Evolutionary conservation across 768 basidiomycete genomes (phyloP).

Genomic region (Kwoniella dendrophila): DNA sequence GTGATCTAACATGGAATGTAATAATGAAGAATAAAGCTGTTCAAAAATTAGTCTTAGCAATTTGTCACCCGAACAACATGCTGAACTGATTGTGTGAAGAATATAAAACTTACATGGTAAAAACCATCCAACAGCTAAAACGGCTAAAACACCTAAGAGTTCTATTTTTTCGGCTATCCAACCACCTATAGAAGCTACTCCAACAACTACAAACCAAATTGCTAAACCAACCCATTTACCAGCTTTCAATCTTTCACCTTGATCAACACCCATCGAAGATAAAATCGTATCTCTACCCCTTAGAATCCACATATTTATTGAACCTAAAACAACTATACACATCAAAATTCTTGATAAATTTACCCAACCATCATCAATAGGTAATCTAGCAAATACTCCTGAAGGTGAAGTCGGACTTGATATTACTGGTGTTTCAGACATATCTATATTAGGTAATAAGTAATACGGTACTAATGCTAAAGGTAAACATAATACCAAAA

Average conservation of each 20-base stretch:
- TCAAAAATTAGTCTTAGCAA: too few species aligned
- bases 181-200: slow-evolving; percentile 44
- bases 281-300: slow-evolving; percentile 47
- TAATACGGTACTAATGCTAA: slow-evolving; percentile 55
- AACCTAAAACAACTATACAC: slow-evolving; percentile 42
- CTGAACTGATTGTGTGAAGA: background rate
- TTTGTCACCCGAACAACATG: too few species aligned
- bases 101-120: slow-evolving; percentile 43
- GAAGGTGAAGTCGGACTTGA: slow-evolving; percentile 29
- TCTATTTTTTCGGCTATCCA: slow-evolving; percentile 46
- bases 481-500: slow-evolving; percentile 48
- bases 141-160: slow-evolving; percentile 43
- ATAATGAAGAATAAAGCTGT: slow-evolving; percentile 74
- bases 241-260: slow-evolving; percentile 45
- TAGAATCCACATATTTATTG: slow-evolving; percentile 44
- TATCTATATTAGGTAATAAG: slow-evolving; percentile 35
- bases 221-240: slow-evolving; percentile 47
- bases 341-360: slow-evolving; percentile 50
- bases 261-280: slow-evolving; percentile 40
- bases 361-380: slow-evolving; percentile 45
- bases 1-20: slow-evolving; percentile 80
- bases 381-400: slow-evolving; percentile 41
- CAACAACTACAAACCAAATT: slow-evolving; percentile 41
- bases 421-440: slow-evolving; percentile 7
- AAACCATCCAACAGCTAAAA: slow-evolving; percentile 50